These are phyloP conservation scores for Basipetospora sp. DNA, from an alignment of 2,329 filamentous ascomycete genomes.

Conservation along the genomic window DNA sequence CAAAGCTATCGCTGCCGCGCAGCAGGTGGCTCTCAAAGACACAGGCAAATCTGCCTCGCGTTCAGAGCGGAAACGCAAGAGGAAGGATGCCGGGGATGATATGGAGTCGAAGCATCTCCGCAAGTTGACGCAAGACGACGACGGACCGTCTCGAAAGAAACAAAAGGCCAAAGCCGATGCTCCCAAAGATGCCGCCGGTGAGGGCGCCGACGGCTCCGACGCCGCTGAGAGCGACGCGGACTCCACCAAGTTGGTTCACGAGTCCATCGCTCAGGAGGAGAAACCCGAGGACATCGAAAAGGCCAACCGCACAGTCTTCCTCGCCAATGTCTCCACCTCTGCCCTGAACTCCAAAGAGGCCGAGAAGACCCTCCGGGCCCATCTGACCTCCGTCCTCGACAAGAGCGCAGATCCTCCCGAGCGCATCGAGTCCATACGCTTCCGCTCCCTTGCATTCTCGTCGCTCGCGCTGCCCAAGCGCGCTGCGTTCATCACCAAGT, in stretches of 20 bases:
- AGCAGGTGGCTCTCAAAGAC: slow-evolving; percentile 21
- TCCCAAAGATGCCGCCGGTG: slow-evolving; percentile 22
- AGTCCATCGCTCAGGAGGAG: slow-evolving; percentile 38
- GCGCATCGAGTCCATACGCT: slow-evolving; percentile 80
- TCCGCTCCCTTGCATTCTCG: slow-evolving; percentile 81
- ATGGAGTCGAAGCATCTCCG: slow-evolving; percentile 57
- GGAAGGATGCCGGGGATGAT: slow-evolving; percentile 53
- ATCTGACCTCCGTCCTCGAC: slow-evolving; percentile 63
- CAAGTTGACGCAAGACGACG: slow-evolving; percentile 45
- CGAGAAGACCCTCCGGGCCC: slow-evolving; percentile 61
- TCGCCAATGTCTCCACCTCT: slow-evolving; percentile 74
- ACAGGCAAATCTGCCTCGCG: slow-evolving; percentile 23
- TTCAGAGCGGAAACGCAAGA: slow-evolving; percentile 48
- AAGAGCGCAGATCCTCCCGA: slow-evolving; percentile 38
- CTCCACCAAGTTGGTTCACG: slow-evolving; percentile 37
- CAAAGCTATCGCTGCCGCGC: slow-evolving; percentile 20
- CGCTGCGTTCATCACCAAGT: slow-evolving; percentile 82
- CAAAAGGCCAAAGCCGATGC: slow-evolving; percentile 34
- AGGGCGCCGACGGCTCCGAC: too few species aligned
- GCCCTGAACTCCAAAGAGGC: slow-evolving; percentile 71
- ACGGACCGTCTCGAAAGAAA: slow-evolving; percentile 40
- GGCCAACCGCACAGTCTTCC: slow-evolving; percentile 76
- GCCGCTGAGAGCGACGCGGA: too few species aligned
- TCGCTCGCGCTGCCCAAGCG: slow-evolving; percentile 69
- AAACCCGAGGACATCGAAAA: slow-evolving; percentile 60